Base-by-base conservation (phyloP, 345 rosid genomes). In the Cardiospermum halicacabum region DNA sequence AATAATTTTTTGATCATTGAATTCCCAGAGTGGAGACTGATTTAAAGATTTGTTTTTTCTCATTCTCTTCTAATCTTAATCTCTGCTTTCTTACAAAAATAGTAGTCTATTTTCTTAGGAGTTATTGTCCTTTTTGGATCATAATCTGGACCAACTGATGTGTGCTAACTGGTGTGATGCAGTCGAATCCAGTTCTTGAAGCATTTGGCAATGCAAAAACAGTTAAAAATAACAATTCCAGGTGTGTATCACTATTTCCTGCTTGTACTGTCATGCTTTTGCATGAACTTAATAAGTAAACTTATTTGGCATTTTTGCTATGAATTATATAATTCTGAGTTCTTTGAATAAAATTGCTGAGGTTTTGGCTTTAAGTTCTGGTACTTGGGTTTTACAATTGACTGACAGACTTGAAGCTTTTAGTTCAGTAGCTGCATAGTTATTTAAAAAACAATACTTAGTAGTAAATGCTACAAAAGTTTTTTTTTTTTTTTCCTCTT, bases 191-290 rank as follows among this genome's bases (percentile, higher is more conserved):
- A 63, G 94, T 89, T 73, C 90, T 91, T 11, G 97, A 91, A 76
- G 97, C 97, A 51, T 91, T 91, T 77, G 97, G 97, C 62, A 91
- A 91, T 67, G 98, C 96, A 27, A 92, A 92, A 82, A 92, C 98
- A 25, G 95, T 83, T 55, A 87, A 81, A 70, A 92, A 92, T 77
- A 82, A 85, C 72, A 92, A 92, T 70, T 92, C 96, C 37, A 92
- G 98, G 98, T 92, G 73, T 69, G 74, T 56, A 65, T 54, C 28
- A 57, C 36, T 72, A 47, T 34, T 68, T 54, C 19, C 66, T 60
- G 53, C 9, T 60, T 64, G 11, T 47, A 39, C 45, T 32, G 18
- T 25, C 8, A 36, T 25, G 49, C 36, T 51, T 62, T 62, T 15
- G 58, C 58, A 11, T 11, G 36, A 12, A 34, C 7, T n/a, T 11